Base-by-base conservation (phyloP, 2,329 filamentous ascomycete genomes). In the Calonectria naviculata region DNA sequence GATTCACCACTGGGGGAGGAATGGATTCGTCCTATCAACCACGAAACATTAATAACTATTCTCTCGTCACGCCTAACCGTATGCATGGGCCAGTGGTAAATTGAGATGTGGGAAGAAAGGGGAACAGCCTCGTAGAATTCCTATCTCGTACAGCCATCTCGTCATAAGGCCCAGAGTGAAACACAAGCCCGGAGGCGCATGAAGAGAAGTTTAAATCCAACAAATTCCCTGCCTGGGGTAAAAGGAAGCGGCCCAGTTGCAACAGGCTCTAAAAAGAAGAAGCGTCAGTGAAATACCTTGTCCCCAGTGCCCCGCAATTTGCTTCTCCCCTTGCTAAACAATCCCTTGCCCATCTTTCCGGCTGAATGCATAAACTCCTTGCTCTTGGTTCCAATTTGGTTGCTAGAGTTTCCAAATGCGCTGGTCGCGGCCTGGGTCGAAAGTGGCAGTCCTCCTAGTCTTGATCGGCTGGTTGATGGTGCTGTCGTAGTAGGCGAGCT, bases 351-450 rank as follows among this genome's bases (percentile, higher is more conserved):
- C 70, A 95, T 94, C 81, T 94, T 95, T 65, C 94, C 95, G 66
- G 95, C 95, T 26, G 93, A 93, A 75, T 97, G 94, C 80, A 98
- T 88, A 31, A 98, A 86, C 78, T 97, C 95, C 85, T 98, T 98
- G 81, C 95, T 92, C 86, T 95, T 96, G 44, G 92, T 89, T 76
- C 94, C 93, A 81, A 95, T 90, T 79, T 93, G 91, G 74, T 89
- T 87, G 71, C 89, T 84, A 60, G 90, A 90, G 70, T 87, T 85
- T 47, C 87, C 87, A 75, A 90, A 87, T 41, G 85, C 82, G 78
- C 85, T 85, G 60, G 82, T 78, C 34, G 83, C 79, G 60, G 84
- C 84, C 67, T 86, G 84, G 54, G 82, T 81, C 24, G 84, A 78
- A 46, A 84, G 83, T 8, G 79, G 74, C 38, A 82, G 70, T 24